phyloP scores from a whole-genome alignment of 2,329 filamentous ascomycete genomes.

The Ophiostoma ips region DNA sequence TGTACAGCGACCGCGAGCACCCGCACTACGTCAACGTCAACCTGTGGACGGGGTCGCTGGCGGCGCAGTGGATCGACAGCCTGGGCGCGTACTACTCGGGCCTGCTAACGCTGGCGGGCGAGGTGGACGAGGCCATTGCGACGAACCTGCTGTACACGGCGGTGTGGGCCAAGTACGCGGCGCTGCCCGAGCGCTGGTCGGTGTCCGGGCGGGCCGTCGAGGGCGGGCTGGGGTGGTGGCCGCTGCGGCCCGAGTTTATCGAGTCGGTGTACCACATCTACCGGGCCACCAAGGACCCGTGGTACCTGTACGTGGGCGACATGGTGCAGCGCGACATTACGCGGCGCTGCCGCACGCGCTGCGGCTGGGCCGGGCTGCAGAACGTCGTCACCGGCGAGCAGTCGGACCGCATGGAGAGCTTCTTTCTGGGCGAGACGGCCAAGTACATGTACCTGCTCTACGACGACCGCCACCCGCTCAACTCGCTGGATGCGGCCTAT shows the following conservation, averaged over 20 bases:
- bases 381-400: slow-evolving; percentile 72
- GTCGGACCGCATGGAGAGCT: slow-evolving; percentile 95
- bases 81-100: slow-evolving; percentile 92
- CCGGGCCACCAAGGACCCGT: slow-evolving; percentile 81
- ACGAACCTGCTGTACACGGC: slow-evolving; percentile 85
- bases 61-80: slow-evolving; percentile 92
- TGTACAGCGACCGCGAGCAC: slow-evolving; percentile 74
- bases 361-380: slow-evolving; percentile 85
- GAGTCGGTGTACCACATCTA: slow-evolving; percentile 97
- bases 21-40: slow-evolving; percentile 91
- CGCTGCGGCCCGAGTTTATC: slow-evolving; percentile 87
- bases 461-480: slow-evolving; percentile 72
- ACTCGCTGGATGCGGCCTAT: slow-evolving; percentile 70
- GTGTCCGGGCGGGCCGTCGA: slow-evolving; percentile 73
- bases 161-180: slow-evolving; percentile 89
- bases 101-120: slow-evolving; percentile 69
- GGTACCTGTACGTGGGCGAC: slow-evolving; percentile 91
- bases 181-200: slow-evolving; percentile 88
- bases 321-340: slow-evolving; percentile 88
- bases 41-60: slow-evolving; percentile 70
- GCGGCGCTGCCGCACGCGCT: slow-evolving; percentile 74
- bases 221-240: slow-evolving; percentile 84
- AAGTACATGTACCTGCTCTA: slow-evolving; percentile 94
- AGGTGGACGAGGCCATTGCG: slow-evolving; percentile 80
- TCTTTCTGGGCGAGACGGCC: slow-evolving; percentile 90